Base-by-base conservation (phyloP, 192 early-diverging fungal species). In the Mortierella hygrophila region DNA sequence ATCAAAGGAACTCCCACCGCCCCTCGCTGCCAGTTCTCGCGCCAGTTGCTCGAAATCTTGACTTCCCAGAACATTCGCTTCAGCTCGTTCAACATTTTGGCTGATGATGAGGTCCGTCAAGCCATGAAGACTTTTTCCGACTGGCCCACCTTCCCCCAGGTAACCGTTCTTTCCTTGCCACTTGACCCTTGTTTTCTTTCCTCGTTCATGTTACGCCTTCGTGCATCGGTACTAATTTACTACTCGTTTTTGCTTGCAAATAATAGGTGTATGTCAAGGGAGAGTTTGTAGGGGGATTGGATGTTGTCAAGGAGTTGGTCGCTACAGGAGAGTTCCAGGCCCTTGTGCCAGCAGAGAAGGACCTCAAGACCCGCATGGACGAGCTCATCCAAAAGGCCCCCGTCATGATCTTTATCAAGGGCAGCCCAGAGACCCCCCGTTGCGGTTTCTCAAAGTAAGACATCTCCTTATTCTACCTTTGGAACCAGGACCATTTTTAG, bases 381-480 rank as follows among this genome's bases (percentile, higher is more conserved):
- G 93, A 93, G 41, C 88, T 95, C 15, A 91, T 94, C 47, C 85
- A 91, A 77, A 92, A 93, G 57, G 90, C 93, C 3, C 91, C 93
- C 20, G 93, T 99, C 23, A 97, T 99, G 97, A 88, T 97, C n/a
- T 98, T 98, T 88, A 97, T 99, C 78, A 99, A 99, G 88, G 98
- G 98, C 40, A 97, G 96, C 20, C 97, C 98, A 16, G 89, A 92
- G 23, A 92, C 94, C 84, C 98, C 98, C n/a, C 92, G 95, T 20
- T 99, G 98, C 87, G 97, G 97, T 15, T 99, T 99, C 82, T 96
- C 95, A 74, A 94, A 90, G 88, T 88, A 77, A 80, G 85, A 20
- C 35, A 35, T 70, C 40, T 23, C 35, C 10, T 70, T 38, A 16
- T 21, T 8, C 32, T 40, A 7, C 1, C 18, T 41, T 20, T 18